phyloP scores from a whole-genome alignment of 345 rosid genomes.

The Cochlearia excelsa region DNA sequence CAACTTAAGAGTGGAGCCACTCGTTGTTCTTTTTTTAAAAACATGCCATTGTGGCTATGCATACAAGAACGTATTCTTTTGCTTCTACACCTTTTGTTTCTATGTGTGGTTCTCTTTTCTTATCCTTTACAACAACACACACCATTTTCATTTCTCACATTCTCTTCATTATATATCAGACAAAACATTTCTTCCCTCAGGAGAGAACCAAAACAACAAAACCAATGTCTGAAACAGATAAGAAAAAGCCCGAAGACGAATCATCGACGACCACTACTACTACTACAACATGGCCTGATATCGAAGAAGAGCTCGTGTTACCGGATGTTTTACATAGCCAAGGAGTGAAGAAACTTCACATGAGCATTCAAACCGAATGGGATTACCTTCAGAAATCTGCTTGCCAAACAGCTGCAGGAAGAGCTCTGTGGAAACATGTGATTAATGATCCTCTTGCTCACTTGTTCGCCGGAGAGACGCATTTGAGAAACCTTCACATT shows the following conservation, averaged over 20 bases:
- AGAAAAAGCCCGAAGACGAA: constrained; percentile 36
- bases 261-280: constrained; percentile 25
- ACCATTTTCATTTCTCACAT: constrained; percentile 19
- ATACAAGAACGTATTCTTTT: constrained; percentile 52
- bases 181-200: constrained; percentile 19
- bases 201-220: constrained; percentile 26
- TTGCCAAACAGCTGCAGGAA: constrained; percentile 91
- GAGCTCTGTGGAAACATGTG: constrained; percentile 88
- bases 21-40: constrained; percentile 30
- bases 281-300: constrained; percentile 45
- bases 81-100: constrained; percentile 54
- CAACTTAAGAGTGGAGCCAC: constrained; percentile 38
- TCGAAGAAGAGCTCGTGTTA: constrained; percentile 39
- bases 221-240: constrained; percentile 44
- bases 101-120: constrained; percentile 98
- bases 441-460: constrained; percentile 75
- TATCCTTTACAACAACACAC: constrained; percentile 48
- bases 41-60: constrained; percentile 20
- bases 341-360: constrained; percentile 56
- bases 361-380: constrained; percentile 62
- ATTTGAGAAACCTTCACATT: constrained; percentile 63
- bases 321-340: constrained; percentile 48
- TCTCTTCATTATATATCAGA: constrained; percentile 32
- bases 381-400: constrained; percentile 63
- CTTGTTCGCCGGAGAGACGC: constrained; percentile 76